Conservation (phyloP, 2,329 filamentous ascomycete species). For the Geosmithia flava region DNA sequence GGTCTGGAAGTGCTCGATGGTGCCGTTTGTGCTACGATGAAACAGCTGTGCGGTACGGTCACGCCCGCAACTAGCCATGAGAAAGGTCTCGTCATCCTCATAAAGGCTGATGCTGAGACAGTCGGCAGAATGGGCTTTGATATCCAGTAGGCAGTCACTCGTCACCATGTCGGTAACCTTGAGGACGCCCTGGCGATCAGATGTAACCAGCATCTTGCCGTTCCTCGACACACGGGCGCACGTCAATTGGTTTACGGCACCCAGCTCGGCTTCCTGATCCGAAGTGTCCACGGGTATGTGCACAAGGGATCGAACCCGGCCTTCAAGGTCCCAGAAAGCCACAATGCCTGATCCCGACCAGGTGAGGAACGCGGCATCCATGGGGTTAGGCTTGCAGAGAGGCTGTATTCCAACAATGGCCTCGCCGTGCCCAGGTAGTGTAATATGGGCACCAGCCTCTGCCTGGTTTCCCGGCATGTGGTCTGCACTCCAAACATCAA, state of each 20-base stretch:
- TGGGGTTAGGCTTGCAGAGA: constrained; percentile 44
- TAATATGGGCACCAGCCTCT: constrained; percentile 30
- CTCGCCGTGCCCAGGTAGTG: constrained; percentile 51
- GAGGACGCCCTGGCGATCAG: constrained; percentile 78
- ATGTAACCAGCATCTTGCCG: constrained; percentile 60
- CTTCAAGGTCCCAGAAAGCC: constrained; percentile 70
- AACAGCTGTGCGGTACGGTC: constrained; percentile 96
- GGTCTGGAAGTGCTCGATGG: constrained; percentile 74
- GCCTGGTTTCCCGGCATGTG: constrained; percentile 26
- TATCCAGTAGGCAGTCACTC: constrained; percentile 51
- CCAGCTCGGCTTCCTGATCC: constrained; percentile 34
- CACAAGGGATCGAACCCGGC: constrained; percentile 51
- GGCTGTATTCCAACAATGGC: constrained; percentile 62
- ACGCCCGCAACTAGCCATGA: constrained; percentile 74
- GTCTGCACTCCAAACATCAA: constrained; percentile 50
- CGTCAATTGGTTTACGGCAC: constrained; percentile 44
- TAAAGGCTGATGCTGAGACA: constrained; percentile 71
- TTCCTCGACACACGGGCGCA: constrained; percentile 47
- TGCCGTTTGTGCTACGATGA: constrained; percentile 37
- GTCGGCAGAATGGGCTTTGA: constrained; percentile 77
- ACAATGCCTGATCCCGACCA: constrained; percentile 77
- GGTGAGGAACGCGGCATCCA: constrained; percentile 67
- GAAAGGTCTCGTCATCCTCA: constrained; percentile 44
- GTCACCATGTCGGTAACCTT: constrained; percentile 53
- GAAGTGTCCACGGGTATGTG: constrained; percentile 57